Percentiles rank a stretch among this genome's conserved stretches.
Evolutionary conservation across 2,329 filamentous ascomycete genomes (phyloP).

Genomic region (Scopulariopsis brevicaulis): DNA sequence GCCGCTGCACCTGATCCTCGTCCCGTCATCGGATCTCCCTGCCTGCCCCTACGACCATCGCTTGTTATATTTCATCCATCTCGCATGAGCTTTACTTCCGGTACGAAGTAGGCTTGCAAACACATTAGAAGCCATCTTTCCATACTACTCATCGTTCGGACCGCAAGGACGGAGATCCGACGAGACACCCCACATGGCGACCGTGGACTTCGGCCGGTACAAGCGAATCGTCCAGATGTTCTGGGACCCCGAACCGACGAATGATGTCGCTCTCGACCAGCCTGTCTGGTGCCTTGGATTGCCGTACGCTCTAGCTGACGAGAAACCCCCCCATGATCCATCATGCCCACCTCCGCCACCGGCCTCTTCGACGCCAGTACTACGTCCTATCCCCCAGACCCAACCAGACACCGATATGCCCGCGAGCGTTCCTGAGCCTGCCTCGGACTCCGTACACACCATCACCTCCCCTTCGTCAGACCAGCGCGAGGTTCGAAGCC

Average conservation of each 20-base stretch:
- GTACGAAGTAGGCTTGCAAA: background rate
- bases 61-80: background rate
- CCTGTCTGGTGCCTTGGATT: constrained; percentile 75
- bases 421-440: background rate
- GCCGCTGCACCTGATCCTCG: background rate
- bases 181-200: constrained; percentile 23
- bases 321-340: background rate
- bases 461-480: background rate
- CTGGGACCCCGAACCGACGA: constrained; percentile 81
- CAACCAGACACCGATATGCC: background rate
- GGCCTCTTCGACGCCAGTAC: background rate
- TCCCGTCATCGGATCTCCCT: constrained; percentile 3
- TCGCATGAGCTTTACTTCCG: background rate
- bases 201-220: constrained; percentile 61
- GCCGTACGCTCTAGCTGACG: constrained; percentile 30
- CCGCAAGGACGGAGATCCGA: background rate
- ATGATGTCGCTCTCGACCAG: constrained; percentile 54
- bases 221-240: constrained; percentile 83
- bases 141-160: background rate
- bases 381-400: background rate
- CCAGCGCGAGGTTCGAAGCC: constrained; percentile 21
- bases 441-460: background rate
- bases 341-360: background rate
- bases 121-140: background rate
- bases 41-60: background rate